Conservation (phyloP, 1,139 yeast genomes). For the Saccharomyces hybrid region DNA sequence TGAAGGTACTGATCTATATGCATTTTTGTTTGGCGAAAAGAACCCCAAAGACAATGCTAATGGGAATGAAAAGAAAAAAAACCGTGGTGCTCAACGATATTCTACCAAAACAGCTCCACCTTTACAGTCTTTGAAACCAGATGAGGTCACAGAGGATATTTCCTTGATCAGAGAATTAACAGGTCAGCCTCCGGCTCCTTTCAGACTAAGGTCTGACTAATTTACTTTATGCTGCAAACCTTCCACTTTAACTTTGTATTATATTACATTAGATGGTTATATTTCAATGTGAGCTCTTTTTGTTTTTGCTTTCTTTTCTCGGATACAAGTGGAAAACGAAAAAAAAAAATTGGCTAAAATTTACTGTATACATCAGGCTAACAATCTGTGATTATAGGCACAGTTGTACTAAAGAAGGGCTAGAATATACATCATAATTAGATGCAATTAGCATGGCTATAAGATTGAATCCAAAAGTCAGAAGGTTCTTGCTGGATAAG, state of each 20-base stretch:
- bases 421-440: not conserved
- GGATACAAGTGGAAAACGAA: not conserved
- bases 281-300: not conserved
- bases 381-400: not conserved
- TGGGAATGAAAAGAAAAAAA: conserved; percentile 21
- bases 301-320: not conserved
- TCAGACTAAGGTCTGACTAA: conserved; percentile 12
- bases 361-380: not conserved
- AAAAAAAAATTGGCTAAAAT: not conserved
- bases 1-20: conserved; percentile 28
- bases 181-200: conserved; percentile 31
- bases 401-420: not conserved
- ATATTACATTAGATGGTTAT: not conserved
- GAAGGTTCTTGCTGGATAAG: not conserved
- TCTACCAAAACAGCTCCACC: conserved; percentile 33
- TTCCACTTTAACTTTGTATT: not conserved
- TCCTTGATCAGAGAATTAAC: conserved; percentile 27
- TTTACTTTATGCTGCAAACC: not conserved
- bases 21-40: conserved; percentile 28
- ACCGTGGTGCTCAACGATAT: conserved; percentile 26
- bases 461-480: not conserved
- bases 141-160: conserved; percentile 32
- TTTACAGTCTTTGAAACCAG: conserved; percentile 25
- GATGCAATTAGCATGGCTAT: not conserved
- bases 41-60: conserved; percentile 11